phyloP scores from a whole-genome alignment of 1,284 basidiomycete genomes.

The Trametes versicolor region DNA sequence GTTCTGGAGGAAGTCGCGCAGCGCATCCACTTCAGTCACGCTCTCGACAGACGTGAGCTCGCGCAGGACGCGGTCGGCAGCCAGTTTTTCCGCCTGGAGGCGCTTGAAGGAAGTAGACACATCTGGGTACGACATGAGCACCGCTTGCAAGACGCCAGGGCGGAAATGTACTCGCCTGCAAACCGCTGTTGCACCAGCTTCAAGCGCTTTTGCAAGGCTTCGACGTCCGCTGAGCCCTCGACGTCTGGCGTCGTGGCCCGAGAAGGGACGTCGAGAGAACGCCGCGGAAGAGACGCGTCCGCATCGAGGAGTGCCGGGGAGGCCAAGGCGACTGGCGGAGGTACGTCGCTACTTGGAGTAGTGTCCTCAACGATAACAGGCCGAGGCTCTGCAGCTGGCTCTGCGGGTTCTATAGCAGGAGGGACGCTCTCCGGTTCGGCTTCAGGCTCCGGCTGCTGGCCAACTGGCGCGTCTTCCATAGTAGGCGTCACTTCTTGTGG shows the following conservation, averaged over 20 bases:
- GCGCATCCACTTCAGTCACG: conserved; percentile 68
- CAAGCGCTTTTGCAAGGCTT: conserved; percentile 69
- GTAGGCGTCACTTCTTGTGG: neutral
- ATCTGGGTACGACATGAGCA: conserved; percentile 52
- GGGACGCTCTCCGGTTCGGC: neutral
- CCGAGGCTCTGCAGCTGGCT: neutral
- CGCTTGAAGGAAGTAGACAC: conserved; percentile 80
- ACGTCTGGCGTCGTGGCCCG: conserved; percentile 10
- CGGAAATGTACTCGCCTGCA: conserved; percentile 56
- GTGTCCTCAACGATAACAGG: neutral
- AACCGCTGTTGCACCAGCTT: conserved; percentile 79
- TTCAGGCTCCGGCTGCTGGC: neutral
- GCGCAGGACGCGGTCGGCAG: conserved; percentile 76
- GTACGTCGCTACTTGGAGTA: neutral
- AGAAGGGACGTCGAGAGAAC: conserved; percentile 15
- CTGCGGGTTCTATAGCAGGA: neutral
- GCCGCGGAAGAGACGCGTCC: neutral
- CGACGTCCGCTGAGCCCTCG: conserved; percentile 50
- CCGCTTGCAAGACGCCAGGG: neutral
- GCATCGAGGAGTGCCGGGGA: neutral
- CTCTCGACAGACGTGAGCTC: conserved; percentile 80
- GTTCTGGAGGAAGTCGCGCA: conserved; percentile 80
- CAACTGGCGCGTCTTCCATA: neutral
- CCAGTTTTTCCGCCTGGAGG: conserved; percentile 74
- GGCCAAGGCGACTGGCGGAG: neutral